Evolutionary conservation across 164 flowering plant genomes (phyloP).

Genomic region (Nymphaea colorata): DNA sequence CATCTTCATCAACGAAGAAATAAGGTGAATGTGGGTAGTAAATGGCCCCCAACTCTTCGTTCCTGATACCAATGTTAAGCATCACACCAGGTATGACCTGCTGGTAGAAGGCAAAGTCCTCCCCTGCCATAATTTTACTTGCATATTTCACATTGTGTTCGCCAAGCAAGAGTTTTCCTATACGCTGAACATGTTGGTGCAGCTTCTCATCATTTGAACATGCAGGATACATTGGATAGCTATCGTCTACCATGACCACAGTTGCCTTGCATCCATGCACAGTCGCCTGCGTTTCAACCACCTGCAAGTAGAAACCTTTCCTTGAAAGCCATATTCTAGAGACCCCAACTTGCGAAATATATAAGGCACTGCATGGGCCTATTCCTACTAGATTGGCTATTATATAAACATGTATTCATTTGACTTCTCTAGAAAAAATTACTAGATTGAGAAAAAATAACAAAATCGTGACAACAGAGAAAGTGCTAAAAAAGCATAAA

Average conservation of each 20-base stretch:
- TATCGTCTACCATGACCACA: conserved; percentile 33
- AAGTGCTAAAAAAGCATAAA: neutral
- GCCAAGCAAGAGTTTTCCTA: conserved; percentile 49
- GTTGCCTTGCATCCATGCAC: conserved; percentile 52
- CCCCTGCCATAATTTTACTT: conserved; percentile 69
- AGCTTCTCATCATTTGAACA: conserved; percentile 39
- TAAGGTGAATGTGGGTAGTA: conserved; percentile 67
- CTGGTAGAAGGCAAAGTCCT: conserved; percentile 83
- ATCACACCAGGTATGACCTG: conserved; percentile 62
- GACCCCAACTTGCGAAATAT: neutral
- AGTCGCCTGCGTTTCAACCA: conserved; percentile 55
- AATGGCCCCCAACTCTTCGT: conserved; percentile 48
- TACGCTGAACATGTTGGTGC: conserved; percentile 37
- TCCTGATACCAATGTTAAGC: conserved; percentile 58
- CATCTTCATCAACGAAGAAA: conserved; percentile 77
- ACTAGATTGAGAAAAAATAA: no score
- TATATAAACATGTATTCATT: no score
- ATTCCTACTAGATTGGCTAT: neutral
- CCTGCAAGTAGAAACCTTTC: conserved; percentile 25
- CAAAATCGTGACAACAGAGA: no score
- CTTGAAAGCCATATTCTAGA: neutral
- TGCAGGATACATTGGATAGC: conserved; percentile 46
- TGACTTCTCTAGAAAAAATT: no score
- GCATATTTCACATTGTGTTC: conserved; percentile 32
- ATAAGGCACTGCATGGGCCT: neutral